These are phyloP conservation scores for Stephanodiscus minutulus DNA, from an alignment of 108 stramenopile genomes.

Conservation along the genomic window DNA sequence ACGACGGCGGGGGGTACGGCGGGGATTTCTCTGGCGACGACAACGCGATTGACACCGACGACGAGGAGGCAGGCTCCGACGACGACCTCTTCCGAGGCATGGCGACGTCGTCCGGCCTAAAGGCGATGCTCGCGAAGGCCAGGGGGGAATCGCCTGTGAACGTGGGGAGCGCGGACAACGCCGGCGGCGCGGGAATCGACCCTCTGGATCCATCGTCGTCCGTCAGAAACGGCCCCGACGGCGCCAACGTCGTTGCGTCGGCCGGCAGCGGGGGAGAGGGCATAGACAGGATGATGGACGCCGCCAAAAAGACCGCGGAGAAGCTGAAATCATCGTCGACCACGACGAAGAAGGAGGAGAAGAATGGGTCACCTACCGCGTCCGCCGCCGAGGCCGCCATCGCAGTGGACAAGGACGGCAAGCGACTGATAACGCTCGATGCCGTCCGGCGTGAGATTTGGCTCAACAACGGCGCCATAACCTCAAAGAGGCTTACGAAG, in stretches of 20 bases:
- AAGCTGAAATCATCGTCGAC: constrained; percentile 34
- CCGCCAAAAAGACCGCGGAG: constrained; percentile 58
- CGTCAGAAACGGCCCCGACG: constrained; percentile 15
- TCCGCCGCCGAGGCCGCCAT: constrained; percentile 33
- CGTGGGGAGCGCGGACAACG: constrained; percentile 33
- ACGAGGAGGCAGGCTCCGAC: constrained; percentile 63
- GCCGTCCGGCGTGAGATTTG: constrained; percentile 85
- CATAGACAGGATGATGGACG: constrained; percentile 60
- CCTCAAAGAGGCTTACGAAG: constrained; percentile 77
- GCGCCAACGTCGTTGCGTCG: constrained; percentile 24
- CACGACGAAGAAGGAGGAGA: constrained; percentile 11
- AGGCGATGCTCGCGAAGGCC: constrained; percentile 77
- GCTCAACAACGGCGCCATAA: constrained; percentile 76
- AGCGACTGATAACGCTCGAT: constrained; percentile 70
- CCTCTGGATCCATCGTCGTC: constrained; percentile 5
- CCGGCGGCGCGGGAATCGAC: constrained; percentile 10
- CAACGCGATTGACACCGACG: constrained; percentile 37
- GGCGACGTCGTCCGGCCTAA: constrained; percentile 76
- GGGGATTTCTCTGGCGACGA: constrained; percentile 52
- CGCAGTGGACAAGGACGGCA: constrained; percentile 72
- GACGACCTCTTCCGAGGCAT: constrained; percentile 62
- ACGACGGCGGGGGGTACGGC: constrained; percentile 57
- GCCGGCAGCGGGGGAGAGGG: constrained; percentile 42
- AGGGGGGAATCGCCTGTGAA: constrained; percentile 61
- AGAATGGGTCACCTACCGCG: constrained; percentile 8